These are phyloP conservation scores for Durotheca rogersii DNA, from an alignment of 495 filamentous ascomycete species.

Conservation along the genomic window DNA sequence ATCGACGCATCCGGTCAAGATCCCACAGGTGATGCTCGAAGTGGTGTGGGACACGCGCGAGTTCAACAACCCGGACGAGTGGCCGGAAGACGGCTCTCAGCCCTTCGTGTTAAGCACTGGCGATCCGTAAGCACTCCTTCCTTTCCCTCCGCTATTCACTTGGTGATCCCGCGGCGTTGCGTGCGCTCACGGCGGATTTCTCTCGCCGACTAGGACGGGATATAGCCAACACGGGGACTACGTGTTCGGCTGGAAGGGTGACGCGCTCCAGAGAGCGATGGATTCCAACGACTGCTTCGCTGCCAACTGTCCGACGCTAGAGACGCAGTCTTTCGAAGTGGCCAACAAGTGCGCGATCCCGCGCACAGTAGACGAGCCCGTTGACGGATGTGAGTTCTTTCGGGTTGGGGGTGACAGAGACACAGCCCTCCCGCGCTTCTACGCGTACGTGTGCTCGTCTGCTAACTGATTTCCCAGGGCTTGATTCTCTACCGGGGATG, in stretches of 20 bases:
- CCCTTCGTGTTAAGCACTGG: constrained; percentile 46
- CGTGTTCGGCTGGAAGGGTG: constrained; percentile 47
- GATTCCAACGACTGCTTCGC: constrained; percentile 42
- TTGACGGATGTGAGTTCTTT: constrained; percentile 42
- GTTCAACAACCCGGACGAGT: constrained; percentile 44
- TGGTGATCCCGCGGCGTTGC: no score
- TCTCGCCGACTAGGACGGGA: constrained; percentile 34
- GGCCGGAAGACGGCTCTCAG: constrained; percentile 44
- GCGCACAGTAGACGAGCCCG: constrained; percentile 36
- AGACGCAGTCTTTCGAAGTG: constrained; percentile 27
- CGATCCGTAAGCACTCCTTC: constrained; percentile 37
- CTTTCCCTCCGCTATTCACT: no score
- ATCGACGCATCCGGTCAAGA: constrained; percentile 42
- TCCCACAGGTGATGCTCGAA: constrained; percentile 44
- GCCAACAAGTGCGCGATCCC: constrained; percentile 42
- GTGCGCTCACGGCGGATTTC: neutral
- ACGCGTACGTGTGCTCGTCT: neutral
- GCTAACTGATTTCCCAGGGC: no score
- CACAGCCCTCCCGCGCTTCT: neutral
- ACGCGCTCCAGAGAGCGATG: constrained; percentile 46
- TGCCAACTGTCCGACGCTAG: constrained; percentile 36
- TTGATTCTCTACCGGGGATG: constrained; percentile 9
- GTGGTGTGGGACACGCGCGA: constrained; percentile 39
- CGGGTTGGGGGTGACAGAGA: neutral
- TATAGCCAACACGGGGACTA: constrained; percentile 49